Evolutionary conservation across 2,329 filamentous ascomycete genomes (phyloP), one percentile per base, ranked within the genome.

Genomic region (Rugonectria rugulosa): DNA sequence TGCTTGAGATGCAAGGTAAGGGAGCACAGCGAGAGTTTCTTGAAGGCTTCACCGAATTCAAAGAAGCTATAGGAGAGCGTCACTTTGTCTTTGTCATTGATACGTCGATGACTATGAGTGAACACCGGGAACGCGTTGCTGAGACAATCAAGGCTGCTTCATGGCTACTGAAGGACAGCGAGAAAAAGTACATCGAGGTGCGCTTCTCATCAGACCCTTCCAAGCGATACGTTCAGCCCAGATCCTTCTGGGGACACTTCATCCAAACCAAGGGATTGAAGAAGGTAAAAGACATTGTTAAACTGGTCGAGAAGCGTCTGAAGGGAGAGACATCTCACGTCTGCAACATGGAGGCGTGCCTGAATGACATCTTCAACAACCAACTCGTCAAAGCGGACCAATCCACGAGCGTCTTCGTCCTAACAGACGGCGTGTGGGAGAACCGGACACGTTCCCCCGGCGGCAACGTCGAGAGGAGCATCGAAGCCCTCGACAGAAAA

Each of bases 51-150:
- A 27, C 27, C 0, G 20, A 10, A 2, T 59, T 59, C 19, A 7
- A n/a, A 1, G 27, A 15, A 3, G 6, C 7, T 0, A 37, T 59
- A 2, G 34, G 42, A 3, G 27, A n/a, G 2, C 42, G 60, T n/a
- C 51, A 56, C 7, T 61, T 59, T 3, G 20, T 62, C 3, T 31
- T 62, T 23, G 10, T 62, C 5, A 46, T 62, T 32, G 60, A 62
- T 9, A 59, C 61, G n/a, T 62, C 60, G 3, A 2, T 9, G 3
- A 53, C 60, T 2, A 62, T 62, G 60, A 43, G 37, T 0, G 4
- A 14, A 0, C 17, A 29, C 8, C 19, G 11, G 1, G 1, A 11
- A 2, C 26, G 56, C 3, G 55, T 62, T 0, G 2, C 27, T 1
- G 36, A 34, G 1, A 29, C 41, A 0, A n/a, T 55, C 1, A 48